Conservation (phyloP, 2,329 filamentous ascomycete genomes). For the Xylaria sp. region DNA sequence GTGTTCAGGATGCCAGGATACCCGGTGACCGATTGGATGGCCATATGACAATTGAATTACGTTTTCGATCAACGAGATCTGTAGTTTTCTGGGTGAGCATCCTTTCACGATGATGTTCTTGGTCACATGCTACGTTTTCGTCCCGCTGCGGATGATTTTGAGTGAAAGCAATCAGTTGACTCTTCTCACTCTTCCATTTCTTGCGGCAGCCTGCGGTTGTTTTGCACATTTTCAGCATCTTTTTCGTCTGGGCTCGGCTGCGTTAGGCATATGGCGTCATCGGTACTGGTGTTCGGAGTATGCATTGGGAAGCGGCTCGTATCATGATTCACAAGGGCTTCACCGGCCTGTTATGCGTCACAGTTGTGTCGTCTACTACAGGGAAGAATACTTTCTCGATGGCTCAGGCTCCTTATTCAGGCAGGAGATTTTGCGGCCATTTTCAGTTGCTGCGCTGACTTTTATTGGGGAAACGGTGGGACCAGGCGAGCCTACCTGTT, state of each 20-base stretch:
- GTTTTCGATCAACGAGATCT: slow-evolving; percentile 40
- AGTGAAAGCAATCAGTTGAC: slow-evolving; percentile 11
- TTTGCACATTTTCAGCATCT: slow-evolving; percentile 30
- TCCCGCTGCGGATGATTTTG: not conserved
- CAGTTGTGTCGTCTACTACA: slow-evolving; percentile 19
- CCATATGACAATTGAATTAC: slow-evolving; percentile 44
- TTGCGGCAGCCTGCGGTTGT: slow-evolving; percentile 29
- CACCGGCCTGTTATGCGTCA: slow-evolving; percentile 13
- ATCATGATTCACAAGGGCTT: slow-evolving; percentile 33
- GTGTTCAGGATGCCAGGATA: slow-evolving; percentile 45
- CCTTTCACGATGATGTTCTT: slow-evolving; percentile 28
- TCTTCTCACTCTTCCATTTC: slow-evolving; percentile 23
- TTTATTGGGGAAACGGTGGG: slow-evolving; percentile 27
- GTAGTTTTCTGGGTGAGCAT: slow-evolving; percentile 36
- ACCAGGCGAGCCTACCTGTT: slow-evolving; percentile 21
- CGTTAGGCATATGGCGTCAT: slow-evolving; percentile 37
- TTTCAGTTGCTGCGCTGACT: slow-evolving; percentile 29
- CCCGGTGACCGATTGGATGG: slow-evolving; percentile 46
- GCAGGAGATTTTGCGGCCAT: slow-evolving; percentile 19
- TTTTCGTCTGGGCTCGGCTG: slow-evolving; percentile 28
- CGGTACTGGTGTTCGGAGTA: slow-evolving; percentile 35
- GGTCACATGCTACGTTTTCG: slow-evolving; percentile 27
- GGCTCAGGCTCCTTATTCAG: slow-evolving; percentile 15
- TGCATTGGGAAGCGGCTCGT: slow-evolving; percentile 32
- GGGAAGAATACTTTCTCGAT: slow-evolving; percentile 14